Conservation (phyloP, 2,329 filamentous ascomycete genomes). For the Nigrospora osmanthi region DNA sequence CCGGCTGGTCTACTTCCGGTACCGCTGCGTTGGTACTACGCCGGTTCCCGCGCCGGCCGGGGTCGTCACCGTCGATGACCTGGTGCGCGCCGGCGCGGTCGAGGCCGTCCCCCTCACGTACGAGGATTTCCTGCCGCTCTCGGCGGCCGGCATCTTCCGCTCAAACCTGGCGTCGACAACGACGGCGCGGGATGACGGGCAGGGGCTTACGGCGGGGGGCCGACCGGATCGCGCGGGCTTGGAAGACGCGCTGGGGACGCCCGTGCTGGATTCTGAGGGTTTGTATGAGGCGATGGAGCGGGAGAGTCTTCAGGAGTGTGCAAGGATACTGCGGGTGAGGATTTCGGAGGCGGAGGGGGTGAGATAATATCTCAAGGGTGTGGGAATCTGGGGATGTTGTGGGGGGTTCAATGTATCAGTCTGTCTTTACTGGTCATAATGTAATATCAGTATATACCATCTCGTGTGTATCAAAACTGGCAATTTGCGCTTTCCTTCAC, state of each 20-base stretch:
- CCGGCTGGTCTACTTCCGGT: constrained; percentile 31
- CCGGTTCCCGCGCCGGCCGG: background rate
- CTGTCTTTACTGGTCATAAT: no score
- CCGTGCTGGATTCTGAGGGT: background rate
- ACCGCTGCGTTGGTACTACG: constrained; percentile 13
- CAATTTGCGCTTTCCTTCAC: no score
- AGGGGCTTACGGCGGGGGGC: constrained; percentile 27
- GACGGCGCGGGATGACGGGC: constrained; percentile 42
- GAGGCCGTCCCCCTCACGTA: constrained; percentile 37
- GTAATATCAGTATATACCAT: no score
- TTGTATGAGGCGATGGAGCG: background rate
- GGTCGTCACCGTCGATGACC: background rate
- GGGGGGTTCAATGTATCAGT: no score
- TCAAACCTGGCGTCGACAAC: constrained; percentile 2
- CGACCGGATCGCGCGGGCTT: background rate
- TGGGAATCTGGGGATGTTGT: no score
- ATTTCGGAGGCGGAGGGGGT: no score
- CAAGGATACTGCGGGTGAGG: background rate
- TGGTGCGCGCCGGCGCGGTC: constrained; percentile 24
- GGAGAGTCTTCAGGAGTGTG: background rate
- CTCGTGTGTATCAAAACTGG: no score
- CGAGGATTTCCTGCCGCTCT: constrained; percentile 46
- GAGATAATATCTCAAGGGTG: no score
- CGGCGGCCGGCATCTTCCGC: constrained; percentile 42
- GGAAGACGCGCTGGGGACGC: background rate